Conservation (phyloP, 208 protist species). For the Trichomonas gallinae region DNA sequence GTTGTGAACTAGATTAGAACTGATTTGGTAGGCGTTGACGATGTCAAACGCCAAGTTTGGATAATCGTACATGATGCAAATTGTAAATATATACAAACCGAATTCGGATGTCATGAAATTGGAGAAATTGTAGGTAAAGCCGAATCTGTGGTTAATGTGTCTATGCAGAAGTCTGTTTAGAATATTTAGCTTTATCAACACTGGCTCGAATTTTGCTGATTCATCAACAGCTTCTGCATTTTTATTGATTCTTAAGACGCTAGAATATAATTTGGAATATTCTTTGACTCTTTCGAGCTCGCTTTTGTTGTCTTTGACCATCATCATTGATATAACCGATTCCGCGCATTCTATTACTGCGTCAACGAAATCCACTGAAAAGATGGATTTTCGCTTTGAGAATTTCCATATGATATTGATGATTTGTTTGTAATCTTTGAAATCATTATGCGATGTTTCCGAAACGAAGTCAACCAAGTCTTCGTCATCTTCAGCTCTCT, state of each 20-base stretch:
- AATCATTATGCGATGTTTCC: not conserved
- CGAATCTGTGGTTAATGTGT: not conserved
- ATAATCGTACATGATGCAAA: not conserved
- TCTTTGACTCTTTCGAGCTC: not conserved
- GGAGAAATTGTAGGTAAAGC: not conserved
- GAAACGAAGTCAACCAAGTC: not conserved
- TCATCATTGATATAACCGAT: not conserved
- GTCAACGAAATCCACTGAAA: not conserved
- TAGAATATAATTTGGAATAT: not conserved
- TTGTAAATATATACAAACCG: not conserved
- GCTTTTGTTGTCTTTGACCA: not conserved
- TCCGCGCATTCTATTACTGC: not conserved
- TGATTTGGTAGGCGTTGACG: not conserved
- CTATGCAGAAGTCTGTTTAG: not conserved
- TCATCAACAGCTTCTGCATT: not conserved
- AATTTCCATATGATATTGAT: not conserved
- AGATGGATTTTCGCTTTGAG: not conserved
- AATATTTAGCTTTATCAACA: not conserved
- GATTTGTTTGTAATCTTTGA: not conserved
- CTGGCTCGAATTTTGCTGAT: not conserved
- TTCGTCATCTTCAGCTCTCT: not conserved
- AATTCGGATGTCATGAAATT: not conserved
- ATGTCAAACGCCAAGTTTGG: not conserved
- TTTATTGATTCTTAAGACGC: not conserved
- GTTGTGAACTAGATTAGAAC: not conserved